Conservation (phyloP, 2,329 filamentous ascomycete genomes). For the Escovopsis sp. region DNA sequence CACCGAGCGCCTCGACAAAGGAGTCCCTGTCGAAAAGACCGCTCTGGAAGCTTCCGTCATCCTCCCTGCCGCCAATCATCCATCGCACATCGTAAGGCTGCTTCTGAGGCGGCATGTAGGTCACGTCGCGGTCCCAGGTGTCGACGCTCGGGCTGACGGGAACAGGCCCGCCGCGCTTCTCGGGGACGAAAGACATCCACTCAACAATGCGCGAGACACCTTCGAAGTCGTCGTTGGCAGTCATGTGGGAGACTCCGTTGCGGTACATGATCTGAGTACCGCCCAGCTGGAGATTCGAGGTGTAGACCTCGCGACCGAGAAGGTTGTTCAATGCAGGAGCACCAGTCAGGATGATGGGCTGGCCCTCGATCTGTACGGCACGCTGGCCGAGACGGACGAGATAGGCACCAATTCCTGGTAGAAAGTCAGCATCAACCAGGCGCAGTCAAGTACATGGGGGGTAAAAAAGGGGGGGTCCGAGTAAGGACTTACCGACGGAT, state of each 20-base stretch:
- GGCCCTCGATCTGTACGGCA: constrained; percentile 96
- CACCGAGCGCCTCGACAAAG: constrained; percentile 90
- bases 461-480: too few relatives aligned
- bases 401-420: constrained; percentile 80
- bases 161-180: constrained; percentile 83
- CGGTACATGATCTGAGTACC: constrained; percentile 99
- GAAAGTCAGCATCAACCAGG: constrained; percentile 15
- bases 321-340: constrained; percentile 96
- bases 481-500: constrained; percentile 59
- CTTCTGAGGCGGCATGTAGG: constrained; percentile 68
- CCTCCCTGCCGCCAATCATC: constrained; percentile 76
- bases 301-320: constrained; percentile 94
- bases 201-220: constrained; percentile 96
- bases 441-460: not conserved
- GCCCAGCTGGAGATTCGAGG: constrained; percentile 96
- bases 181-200: constrained; percentile 94
- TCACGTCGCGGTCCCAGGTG: constrained; percentile 82
- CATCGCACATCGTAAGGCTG: constrained; percentile 85
- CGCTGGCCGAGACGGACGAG: constrained; percentile 95
- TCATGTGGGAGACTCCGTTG: constrained; percentile 99
- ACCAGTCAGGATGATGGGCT: constrained; percentile 97
- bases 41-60: constrained; percentile 54
- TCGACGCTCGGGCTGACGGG: constrained; percentile 82
- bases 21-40: constrained; percentile 95
- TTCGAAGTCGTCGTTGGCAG: constrained; percentile 91